Evolutionary conservation across 345 rosid species (phyloP), one percentile per base, ranked within the genome.

Genomic region (Populus tremula): DNA sequence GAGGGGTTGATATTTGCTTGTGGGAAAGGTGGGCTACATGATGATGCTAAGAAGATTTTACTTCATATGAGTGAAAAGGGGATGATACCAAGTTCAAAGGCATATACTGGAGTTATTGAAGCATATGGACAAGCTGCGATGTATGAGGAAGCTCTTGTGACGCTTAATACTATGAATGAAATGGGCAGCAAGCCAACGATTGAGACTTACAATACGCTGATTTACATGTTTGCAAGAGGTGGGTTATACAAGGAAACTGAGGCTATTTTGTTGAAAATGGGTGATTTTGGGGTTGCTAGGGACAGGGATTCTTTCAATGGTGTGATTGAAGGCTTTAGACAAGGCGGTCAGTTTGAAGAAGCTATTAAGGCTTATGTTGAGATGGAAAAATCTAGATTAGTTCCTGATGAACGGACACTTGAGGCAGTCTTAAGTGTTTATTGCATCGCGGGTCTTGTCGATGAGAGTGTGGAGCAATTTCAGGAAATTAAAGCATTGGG

Each of bases 401-500:
- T 82, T 85, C 92, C 96, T 31, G 90, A 93, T 84, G 99, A 95
- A 86, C 86, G 86, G 82, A 93, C 97, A 45, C 92, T 95, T 67
- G 99, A 95, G 87, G 91, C 93, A 71, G 97, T 93, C 83, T 77
- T 89, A 83, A 89, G 93, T 67, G 96, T 95, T 31, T 95, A 93
- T 76, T 88, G 90, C 89, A 85, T 84, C 59, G 93, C 99, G 21
- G 91, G 98, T 67, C 91, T 93, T 70, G 91, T 88, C 78, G 99
- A 93, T 83, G 96, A 95, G 89, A 86, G 97, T 76, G 87, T 84
- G 85, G 99, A 93, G 87, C 97, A 95, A 81, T 95, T 92, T 87
- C 88, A 85, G 79, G 97, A 93, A 88, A 93, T 93, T 83, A 92
- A 88, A 88, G 87, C 91, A 45, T 87, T 86, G 13, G 96, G 96